Conservation (phyloP, 345 rosid genomes). For the Passiflora organensis region DNA sequence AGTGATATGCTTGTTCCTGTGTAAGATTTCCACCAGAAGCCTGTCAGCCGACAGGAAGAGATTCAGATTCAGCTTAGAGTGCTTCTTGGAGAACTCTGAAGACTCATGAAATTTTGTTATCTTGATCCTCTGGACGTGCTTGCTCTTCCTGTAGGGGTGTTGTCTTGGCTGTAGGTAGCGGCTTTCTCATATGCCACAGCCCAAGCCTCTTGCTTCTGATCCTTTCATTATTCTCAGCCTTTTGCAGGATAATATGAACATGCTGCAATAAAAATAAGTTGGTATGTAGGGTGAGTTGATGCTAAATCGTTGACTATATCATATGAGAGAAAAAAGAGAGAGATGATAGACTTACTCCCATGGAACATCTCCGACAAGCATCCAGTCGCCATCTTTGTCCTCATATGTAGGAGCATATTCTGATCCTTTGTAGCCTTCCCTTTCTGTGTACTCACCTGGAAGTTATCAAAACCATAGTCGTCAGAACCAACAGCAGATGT, state of each 20-base stretch:
- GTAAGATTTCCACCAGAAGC: conserved; percentile 13
- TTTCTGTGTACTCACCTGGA: conserved; percentile 17
- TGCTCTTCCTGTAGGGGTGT: conserved; percentile 15
- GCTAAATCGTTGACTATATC: no score
- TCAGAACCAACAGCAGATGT: no score
- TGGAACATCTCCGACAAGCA: conserved; percentile 22
- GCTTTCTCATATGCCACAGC: conserved; percentile 46
- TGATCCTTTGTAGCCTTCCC: conserved; percentile 23
- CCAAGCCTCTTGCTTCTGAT: conserved; percentile 72
- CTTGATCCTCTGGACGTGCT: not conserved
- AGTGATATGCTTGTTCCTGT: conserved; percentile 9
- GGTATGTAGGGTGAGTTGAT: no score
- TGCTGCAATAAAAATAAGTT: no score
- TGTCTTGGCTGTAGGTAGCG: conserved; percentile 4
- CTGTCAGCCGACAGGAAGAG: conserved; percentile 3
- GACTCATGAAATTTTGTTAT: conserved; percentile 1
- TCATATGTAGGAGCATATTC: conserved; percentile 22
- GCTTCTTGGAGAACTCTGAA: conserved; percentile 37
- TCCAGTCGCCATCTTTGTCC: conserved; percentile 25
- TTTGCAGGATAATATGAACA: conserved; percentile 82
- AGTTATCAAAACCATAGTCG: not conserved
- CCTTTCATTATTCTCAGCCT: conserved; percentile 83
- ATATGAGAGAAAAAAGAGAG: no score
- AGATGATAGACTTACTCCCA: no score
- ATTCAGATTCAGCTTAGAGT: conserved; percentile 18